Evolutionary conservation across 495 filamentous ascomycete genomes (phyloP), one percentile per base, ranked within the genome.

Genomic region (Lophiostoma macrostomum): DNA sequence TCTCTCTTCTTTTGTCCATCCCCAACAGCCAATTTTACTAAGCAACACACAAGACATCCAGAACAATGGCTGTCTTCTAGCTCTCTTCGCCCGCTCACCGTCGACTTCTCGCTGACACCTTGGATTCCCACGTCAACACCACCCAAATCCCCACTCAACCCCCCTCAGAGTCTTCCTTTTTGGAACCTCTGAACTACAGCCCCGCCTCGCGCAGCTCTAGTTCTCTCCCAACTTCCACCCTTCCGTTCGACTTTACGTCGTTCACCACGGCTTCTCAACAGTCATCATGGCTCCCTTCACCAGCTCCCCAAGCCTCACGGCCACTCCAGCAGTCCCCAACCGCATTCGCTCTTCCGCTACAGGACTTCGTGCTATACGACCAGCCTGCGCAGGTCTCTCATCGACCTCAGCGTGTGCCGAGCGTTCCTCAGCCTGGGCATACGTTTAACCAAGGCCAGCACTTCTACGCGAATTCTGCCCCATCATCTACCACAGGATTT

Each of bases 221-320:
- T 79, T 76, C 75, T 61, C 52, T 59, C 48, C 44, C 56, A 47
- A 65, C 68, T 71, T 72, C 66, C 60, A 70, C 70, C 68, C 58
- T 68, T 60, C 59, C 74, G 71, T 72, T 74, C 76, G 74, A 77
- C 77, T 56, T 75, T 60, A 74, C 71, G 72, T 80, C 79, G 75
- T 78, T 76, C 78, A 83, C 70, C 74, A 84, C 80, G 80, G 80
- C 81, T 81, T 73, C 65, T 46, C 58, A 75, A 67, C 78, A 77
- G 72, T 74, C 76, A 79, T 43, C 73, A 84, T 83, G 80, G 79
- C 79, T 77, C 71, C 73, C 78, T 69, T 67, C 77, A 73, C 74
- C 79, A 77, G 71, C 73, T 66, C 66, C 68, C 63, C 64, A 71
- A 56, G 52, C 58, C 53, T 61, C 50, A 53, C 22, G 51, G 50